Evolutionary conservation across 192 early-diverging fungal species (phyloP).

Genomic region (Dispira parvispora): DNA sequence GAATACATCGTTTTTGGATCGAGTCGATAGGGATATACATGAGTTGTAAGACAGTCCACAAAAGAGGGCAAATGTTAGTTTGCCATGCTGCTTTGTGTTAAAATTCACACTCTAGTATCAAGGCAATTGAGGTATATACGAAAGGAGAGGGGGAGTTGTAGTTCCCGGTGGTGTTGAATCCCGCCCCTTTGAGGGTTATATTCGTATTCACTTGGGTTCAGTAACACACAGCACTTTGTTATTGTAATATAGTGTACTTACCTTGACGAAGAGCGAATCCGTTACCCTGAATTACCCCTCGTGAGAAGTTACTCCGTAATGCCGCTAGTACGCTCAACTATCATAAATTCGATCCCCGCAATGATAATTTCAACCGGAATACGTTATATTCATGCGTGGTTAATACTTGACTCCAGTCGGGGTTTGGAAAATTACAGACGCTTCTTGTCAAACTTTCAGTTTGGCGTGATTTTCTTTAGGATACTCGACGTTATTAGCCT

Average conservation of each 20-base stretch:
- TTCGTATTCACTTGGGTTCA: no score
- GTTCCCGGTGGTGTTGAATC: no score
- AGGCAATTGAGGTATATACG: background rate
- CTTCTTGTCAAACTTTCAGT: background rate
- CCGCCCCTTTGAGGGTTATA: no score
- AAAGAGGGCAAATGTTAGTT: background rate
- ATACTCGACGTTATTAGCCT: background rate
- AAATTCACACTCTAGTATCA: background rate
- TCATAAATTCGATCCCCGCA: background rate
- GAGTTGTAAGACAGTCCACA: background rate
- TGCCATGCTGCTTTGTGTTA: background rate
- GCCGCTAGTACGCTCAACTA: background rate
- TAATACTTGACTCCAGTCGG: background rate
- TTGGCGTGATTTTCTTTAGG: background rate
- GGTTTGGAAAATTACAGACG: background rate
- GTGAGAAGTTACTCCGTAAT: background rate
- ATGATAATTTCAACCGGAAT: background rate
- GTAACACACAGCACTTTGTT: no score
- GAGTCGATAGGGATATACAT: background rate
- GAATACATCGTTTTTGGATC: background rate
- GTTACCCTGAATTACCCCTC: background rate
- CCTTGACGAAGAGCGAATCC: background rate
- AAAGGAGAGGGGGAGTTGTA: no score
- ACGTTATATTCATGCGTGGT: background rate
- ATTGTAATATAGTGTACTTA: background rate